These are phyloP conservation scores for Ustilago hordei DNA, from an alignment of 1,284 basidiomycete species.

Conservation along the genomic window DNA sequence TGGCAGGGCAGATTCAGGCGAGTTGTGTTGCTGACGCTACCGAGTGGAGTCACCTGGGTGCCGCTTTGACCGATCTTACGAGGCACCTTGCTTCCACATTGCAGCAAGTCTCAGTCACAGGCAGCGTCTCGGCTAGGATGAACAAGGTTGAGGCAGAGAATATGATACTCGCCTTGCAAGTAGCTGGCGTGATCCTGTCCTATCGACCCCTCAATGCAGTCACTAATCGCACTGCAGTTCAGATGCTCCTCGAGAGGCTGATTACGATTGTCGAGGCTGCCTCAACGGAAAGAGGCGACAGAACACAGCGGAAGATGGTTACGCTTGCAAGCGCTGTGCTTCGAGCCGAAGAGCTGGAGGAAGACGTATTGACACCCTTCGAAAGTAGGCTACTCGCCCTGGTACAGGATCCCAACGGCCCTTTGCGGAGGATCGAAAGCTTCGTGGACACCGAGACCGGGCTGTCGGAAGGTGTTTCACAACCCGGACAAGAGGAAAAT, in stretches of 20 bases:
- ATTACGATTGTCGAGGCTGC: constrained; percentile 23
- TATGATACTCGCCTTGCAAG: constrained; percentile 14
- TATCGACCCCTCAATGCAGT: constrained; percentile 15
- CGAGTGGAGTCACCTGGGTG: constrained; percentile 7
- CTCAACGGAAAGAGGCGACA: neutral
- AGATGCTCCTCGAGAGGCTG: constrained; percentile 9
- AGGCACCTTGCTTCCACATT: constrained; percentile 4
- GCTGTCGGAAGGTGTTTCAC: neutral
- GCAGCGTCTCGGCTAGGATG: neutral
- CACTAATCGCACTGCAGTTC: neutral
- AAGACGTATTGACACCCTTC: constrained; percentile 20
- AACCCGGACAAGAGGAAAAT: neutral
- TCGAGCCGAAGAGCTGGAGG: constrained; percentile 35
- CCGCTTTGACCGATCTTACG: constrained; percentile 7
- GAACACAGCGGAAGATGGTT: neutral
- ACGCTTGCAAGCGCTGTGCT: constrained; percentile 24
- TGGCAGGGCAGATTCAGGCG: constrained; percentile 12
- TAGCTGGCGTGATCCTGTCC: constrained; percentile 17
- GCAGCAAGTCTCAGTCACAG: neutral
- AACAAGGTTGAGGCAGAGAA: neutral
- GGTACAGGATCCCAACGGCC: constrained; percentile 4
- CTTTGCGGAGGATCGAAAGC: constrained; percentile 18
- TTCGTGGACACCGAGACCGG: constrained; percentile 13
- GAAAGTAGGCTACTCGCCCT: constrained; percentile 27
- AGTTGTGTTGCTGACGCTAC: constrained; percentile 10